Evolutionary conservation across 169 alveolate genomes (phyloP), one percentile per base, ranked within the genome.

Genomic region (Besnoitia besnoiti): DNA sequence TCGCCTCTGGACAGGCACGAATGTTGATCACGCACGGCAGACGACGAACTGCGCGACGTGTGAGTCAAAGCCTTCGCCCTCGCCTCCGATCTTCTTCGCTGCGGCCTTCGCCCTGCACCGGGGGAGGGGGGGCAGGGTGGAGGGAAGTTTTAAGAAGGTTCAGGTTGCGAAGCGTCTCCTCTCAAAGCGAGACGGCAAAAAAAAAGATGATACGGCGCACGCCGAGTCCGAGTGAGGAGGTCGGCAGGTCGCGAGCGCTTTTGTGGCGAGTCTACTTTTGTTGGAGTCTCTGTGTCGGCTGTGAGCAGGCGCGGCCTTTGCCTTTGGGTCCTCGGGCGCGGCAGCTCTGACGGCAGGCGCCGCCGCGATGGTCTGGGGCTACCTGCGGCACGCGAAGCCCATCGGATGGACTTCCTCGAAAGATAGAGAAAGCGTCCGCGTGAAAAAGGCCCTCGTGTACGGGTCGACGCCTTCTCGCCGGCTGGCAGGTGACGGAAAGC

Each of bases 321-420:
- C 59, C 39, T 93, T 91, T 77, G 97, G 97, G 7, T 93, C 96
- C 79, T 95, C 97, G 55, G 91, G 91, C 49, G 94, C 97, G 24
- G 96, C 96, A n/a, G 96, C 96, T 2, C 46, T 94, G 30, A 93
- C 93, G 30, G 90, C 95, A 0, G 97, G 97, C 19, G 91, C 91
- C 61, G 97, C 96, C 12, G 96, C 95, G 37, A 75, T 95, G 77
- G 59, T 95, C 50, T 93, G 95, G 93, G 75, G 55, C 0, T 84
- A 82, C 35, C 61, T 91, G 42, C 85, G 62, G 62, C 40, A 55
- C 27, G 39, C 55, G 46, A 42, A 61, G 24, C 94, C 94, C 47
- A 33, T 35, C 33, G 94, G 94, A 49, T 91, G 94, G 94, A 89
- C 55, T n/a, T 37, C 55, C 49, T 46, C 88, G n/a, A 62, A 35